Evolutionary conservation across 2,329 filamentous ascomycete genomes (phyloP), one percentile per base, ranked within the genome.

Genomic region (Chrysoporthe deuterocubensis): DNA sequence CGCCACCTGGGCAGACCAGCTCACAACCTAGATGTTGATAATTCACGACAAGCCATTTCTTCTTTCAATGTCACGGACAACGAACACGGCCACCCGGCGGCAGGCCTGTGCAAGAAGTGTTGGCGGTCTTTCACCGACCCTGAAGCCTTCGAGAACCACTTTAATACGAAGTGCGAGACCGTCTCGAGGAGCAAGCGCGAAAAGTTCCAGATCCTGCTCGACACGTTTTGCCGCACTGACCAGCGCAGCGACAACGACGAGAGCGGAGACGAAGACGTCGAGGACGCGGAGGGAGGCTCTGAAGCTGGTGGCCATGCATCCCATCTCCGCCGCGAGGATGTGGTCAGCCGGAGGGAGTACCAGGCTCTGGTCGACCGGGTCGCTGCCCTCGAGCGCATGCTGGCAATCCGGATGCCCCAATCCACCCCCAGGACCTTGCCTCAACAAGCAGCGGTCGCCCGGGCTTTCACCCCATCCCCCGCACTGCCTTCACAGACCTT

Each of bases 71-170:
- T 74, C 8, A 50, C 71, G 6, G 70, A 72, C 9, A 69, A 73
- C 7, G 71, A 64, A 2, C 65, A 69, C 37, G 71, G 62, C 16
- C 76, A 77, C 56, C 75, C 73, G 2, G 71, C 71, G 37, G 73
- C 73, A 11, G 77, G 76, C 1, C 68, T 79, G 42, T 79, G 77
- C 69, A 73, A 75, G 50, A 73, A 66, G 37, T 78, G 77, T 70
- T 79, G 77, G 77, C 66, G 64, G 26, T 43, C 72, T 1, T 79
- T 77, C 46, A n/a, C 26, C 34, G 68, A 75, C 43, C 70, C 69
- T 42, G 62, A 65, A 1, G 63, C 63, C 3, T 78, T 78, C 60
- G 70, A 73, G 1, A 44, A n/a, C 9, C 77, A 79, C 66, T 42
- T 74, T 21, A 67, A 62, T 5, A 9, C 34, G n/a, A 67, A 68